Percentiles rank a stretch among this genome's conserved stretches.
These are phyloP conservation scores for Leccinum longicurvipes DNA, from an alignment of 768 basidiomycete species.

Conservation along the genomic window DNA sequence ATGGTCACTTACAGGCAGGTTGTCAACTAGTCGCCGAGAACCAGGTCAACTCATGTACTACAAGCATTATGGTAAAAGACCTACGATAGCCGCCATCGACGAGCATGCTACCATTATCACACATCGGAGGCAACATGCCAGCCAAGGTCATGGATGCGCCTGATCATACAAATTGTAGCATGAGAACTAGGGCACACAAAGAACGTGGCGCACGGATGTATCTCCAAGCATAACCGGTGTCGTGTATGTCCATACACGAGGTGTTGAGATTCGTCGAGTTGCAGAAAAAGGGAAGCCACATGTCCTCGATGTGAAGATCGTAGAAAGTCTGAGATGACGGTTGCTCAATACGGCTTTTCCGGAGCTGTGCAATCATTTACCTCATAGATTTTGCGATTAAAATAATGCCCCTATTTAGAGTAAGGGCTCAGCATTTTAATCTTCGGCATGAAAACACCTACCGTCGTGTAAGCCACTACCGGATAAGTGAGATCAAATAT, in stretches of 20 bases:
- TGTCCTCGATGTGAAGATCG: conserved; percentile 92
- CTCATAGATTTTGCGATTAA: conserved; percentile 94
- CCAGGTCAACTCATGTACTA: conserved; percentile 10
- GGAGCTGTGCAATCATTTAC: conserved; percentile 31
- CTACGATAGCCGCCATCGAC: conserved; percentile 88
- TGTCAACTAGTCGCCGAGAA: conserved; percentile 59
- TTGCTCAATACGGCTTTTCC: conserved; percentile 4
- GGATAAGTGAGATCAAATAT: conserved; percentile 88
- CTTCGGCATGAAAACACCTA: conserved; percentile 25
- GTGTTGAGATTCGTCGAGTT: conserved; percentile 97
- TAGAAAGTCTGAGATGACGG: conserved; percentile 66
- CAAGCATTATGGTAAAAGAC: conserved; percentile 23
- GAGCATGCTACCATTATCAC: conserved; percentile 89
- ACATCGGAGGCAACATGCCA: conserved; percentile 90
- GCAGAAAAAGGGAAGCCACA: conserved; percentile 99
- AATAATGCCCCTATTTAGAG: conserved; percentile 74
- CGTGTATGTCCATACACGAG: conserved; percentile 95
- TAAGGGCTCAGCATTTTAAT: neutral
- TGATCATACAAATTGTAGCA: conserved; percentile 25
- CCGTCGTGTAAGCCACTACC: conserved; percentile 73
- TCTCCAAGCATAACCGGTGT: conserved; percentile 98
- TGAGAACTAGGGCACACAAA: neutral
- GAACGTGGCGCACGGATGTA: conserved; percentile 63
- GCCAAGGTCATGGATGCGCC: conserved; percentile 98
- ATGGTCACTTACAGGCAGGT: conserved; percentile 64